Conservation (phyloP, 192 early-diverging fungal genomes). For the Thoreauomyces humboldtii region DNA sequence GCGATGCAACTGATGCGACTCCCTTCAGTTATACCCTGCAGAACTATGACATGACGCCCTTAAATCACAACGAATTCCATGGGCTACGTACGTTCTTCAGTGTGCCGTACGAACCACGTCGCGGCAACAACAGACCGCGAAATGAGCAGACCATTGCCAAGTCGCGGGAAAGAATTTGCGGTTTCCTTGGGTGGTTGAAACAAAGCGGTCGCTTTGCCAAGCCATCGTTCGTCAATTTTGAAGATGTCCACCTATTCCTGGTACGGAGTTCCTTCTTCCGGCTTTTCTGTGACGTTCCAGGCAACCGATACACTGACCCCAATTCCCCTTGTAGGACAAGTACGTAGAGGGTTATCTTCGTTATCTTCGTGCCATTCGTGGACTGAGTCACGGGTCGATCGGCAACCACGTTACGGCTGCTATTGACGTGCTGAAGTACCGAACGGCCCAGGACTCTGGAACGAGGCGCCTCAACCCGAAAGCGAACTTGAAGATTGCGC, state of each 20-base stretch:
- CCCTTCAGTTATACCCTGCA: constrained; percentile 11
- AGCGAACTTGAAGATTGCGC: constrained; percentile 1
- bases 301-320: neutral
- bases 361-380: neutral
- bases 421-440: constrained; percentile 13
- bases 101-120: constrained; percentile 2
- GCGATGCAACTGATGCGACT: neutral
- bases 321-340: neutral
- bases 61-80: constrained; percentile 17
- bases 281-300: neutral
- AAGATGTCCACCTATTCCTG: constrained; percentile 13
- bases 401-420: constrained; percentile 8
- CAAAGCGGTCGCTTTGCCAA: neutral
- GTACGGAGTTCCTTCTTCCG: neutral
- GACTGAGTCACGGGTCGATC: constrained; percentile 2
- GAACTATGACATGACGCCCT: constrained; percentile 13
- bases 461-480: neutral
- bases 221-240: constrained; percentile 10
- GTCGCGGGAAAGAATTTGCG: constrained; percentile 11
- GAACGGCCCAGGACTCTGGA: neutral
- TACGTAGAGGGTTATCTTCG: constrained; percentile 16
- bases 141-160: constrained; percentile 19
- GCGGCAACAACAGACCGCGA: constrained; percentile 4
- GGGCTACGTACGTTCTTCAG: constrained; percentile 11
- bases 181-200: constrained; percentile 19